Percentiles rank a stretch among this genome's conserved stretches.
Evolutionary conservation across 345 rosid genomes (phyloP).

Genomic region (Euphorbia pulcherrima): DNA sequence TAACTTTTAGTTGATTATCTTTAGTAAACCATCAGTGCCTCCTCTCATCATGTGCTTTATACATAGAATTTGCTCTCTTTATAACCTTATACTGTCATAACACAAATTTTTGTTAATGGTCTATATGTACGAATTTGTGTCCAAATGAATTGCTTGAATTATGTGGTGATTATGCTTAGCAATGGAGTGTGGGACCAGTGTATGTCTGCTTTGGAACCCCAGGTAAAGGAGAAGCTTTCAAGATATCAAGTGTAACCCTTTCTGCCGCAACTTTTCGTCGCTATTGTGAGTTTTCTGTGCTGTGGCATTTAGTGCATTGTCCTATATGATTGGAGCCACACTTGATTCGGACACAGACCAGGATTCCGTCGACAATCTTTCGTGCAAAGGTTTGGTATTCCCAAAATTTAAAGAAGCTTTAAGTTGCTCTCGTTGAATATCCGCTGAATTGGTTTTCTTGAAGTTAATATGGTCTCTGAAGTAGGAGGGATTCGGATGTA

Average conservation of each 20-base stretch:
- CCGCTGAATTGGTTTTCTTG: conserved; percentile 1
- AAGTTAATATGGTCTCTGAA: conserved; percentile 11
- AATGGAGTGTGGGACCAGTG: conserved; percentile 87
- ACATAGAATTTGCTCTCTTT: not conserved
- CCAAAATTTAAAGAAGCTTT: conserved; percentile 24
- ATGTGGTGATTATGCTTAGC: conserved; percentile 43
- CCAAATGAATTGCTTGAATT: not conserved
- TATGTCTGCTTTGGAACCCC: conserved; percentile 77
- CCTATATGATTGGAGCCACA: conserved; percentile 20
- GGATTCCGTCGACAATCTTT: conserved; percentile 23
- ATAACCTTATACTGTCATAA: not conserved
- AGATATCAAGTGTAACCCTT: conserved; percentile 62
- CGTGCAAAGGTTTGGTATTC: conserved; percentile 19
- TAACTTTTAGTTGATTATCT: not conserved
- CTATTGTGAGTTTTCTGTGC: conserved; percentile 15
- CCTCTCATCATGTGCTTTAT: not conserved
- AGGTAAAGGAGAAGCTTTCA: conserved; percentile 74
- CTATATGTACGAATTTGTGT: not conserved
- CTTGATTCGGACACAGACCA: conserved; percentile 19
- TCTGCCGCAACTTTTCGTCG: conserved; percentile 8
- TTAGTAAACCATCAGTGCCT: not conserved
- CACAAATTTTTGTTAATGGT: not conserved
- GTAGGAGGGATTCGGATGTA: conserved; percentile 11
- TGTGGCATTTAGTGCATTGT: conserved; percentile 18
- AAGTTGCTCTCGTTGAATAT: conserved; percentile 14